phyloP scores from a whole-genome alignment of 768 basidiomycete species.

The Floccularia luteovirens region DNA sequence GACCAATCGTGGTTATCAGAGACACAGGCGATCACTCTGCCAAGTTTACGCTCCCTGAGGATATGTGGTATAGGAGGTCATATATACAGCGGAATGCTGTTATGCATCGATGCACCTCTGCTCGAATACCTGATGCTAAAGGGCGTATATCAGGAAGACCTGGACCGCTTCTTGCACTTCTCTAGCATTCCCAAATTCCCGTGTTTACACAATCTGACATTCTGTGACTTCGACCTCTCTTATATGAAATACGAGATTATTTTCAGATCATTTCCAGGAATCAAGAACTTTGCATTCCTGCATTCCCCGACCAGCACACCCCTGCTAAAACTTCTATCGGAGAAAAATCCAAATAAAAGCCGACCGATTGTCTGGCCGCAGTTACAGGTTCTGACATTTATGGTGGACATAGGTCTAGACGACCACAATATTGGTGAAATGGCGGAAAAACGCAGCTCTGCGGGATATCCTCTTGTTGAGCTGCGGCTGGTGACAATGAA shows the following conservation, averaged over 20 bases:
- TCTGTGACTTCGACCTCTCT: slow-evolving; percentile 34
- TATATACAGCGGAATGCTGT: slow-evolving; percentile 29
- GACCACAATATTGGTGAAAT: slow-evolving; percentile 16
- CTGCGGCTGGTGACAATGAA: slow-evolving; percentile 18
- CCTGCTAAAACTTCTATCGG: slow-evolving; percentile 18
- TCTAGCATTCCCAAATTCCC: slow-evolving; percentile 19
- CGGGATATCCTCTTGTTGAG: slow-evolving; percentile 19
- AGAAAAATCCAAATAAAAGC: slow-evolving; percentile 6
- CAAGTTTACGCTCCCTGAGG: slow-evolving; percentile 30
- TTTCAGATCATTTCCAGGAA: slow-evolving; percentile 22
- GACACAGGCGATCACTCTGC: slow-evolving; percentile 19
- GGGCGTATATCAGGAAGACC: slow-evolving; percentile 30
- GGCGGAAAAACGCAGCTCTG: slow-evolving; percentile 12
- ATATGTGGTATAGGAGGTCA: slow-evolving; percentile 28
- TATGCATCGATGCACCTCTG: slow-evolving; percentile 27
- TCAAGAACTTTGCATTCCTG: slow-evolving; percentile 22
- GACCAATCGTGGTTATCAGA: slow-evolving; percentile 16
- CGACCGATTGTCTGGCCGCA: no score
- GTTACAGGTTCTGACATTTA: slow-evolving; percentile 22
- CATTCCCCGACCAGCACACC: slow-evolving; percentile 14
- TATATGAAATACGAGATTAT: slow-evolving; percentile 17
- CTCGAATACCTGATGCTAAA: slow-evolving; percentile 35
- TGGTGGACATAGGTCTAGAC: slow-evolving; percentile 19
- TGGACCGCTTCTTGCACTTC: slow-evolving; percentile 25
- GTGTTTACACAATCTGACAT: slow-evolving; percentile 25